Conservation (phyloP, 371 early-diverging fungal species). For the Synchytrium microbalum region DNA sequence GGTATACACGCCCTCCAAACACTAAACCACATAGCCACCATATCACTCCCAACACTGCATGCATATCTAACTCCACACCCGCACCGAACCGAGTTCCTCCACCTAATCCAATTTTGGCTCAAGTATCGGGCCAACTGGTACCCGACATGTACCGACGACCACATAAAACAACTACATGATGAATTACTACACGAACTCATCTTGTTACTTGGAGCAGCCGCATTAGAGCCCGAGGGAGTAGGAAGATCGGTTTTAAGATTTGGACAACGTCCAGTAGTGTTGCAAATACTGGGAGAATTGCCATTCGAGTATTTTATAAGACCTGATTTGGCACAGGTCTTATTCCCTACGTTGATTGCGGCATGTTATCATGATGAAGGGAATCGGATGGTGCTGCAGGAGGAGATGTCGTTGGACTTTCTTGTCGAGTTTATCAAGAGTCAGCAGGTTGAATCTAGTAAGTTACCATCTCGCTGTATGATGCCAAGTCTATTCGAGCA, state of each 20-base stretch:
- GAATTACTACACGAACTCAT: conserved; percentile 1
- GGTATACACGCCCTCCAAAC: neutral
- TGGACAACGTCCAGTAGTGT: neutral
- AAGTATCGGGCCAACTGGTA: conserved; percentile 8
- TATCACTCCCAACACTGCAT: neutral
- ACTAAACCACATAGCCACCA: neutral
- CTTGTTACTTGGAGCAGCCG: neutral
- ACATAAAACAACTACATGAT: neutral
- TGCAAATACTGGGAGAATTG: conserved; percentile 4
- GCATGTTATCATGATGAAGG: conserved; percentile 4
- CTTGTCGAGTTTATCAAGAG: neutral
- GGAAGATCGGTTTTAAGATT: neutral
- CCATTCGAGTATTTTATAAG: conserved; percentile 4
- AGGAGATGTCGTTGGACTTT: conserved; percentile 5
- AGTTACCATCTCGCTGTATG: too few species aligned
- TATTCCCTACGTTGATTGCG: conserved; percentile 6
- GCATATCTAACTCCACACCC: conserved; percentile 8
- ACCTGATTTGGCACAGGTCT: neutral
- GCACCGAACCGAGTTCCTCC: conserved; percentile 19
- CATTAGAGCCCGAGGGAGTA: neutral
- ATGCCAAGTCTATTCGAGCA: too few species aligned
- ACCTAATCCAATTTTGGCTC: conserved; percentile 19
- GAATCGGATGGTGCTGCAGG: neutral
- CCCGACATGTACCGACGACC: neutral
- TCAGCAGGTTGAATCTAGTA: too few species aligned